Conservation (phyloP, 108 stramenopile species). For the Cyclotella kingstonii region DNA sequence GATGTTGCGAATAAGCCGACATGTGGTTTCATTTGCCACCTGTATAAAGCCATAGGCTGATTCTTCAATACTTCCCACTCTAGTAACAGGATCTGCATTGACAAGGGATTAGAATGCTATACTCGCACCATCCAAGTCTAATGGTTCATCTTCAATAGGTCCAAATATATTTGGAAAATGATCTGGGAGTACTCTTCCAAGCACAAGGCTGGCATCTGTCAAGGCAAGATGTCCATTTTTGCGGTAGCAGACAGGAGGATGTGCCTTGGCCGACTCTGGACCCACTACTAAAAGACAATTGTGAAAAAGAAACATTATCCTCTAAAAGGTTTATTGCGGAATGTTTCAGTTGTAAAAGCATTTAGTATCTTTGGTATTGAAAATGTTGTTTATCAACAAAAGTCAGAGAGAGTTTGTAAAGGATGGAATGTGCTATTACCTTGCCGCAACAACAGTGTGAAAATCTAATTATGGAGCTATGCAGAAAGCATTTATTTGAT, state of each 20-base stretch:
- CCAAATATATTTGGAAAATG: constrained; percentile 98
- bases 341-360: constrained; percentile 2
- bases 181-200: constrained; percentile 90
- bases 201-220: constrained; percentile 96
- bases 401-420: not conserved
- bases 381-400: not conserved
- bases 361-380: not conserved
- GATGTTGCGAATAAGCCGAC: constrained; percentile 97
- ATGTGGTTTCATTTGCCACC: constrained; percentile 99
- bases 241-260: constrained; percentile 98
- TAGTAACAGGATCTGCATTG: constrained; percentile 57
- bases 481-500: not conserved
- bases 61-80: constrained; percentile 72
- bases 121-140: constrained; percentile 89
- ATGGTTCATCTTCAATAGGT: constrained; percentile 90
- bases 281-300: constrained; percentile 95
- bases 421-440: constrained; percentile 16
- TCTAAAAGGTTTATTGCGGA: not conserved
- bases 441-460: constrained; percentile 97
- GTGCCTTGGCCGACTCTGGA: constrained; percentile 94
- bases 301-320: constrained; percentile 87
- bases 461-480: constrained; percentile 95
- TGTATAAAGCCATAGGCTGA: constrained; percentile 95
- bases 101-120: constrained; percentile 79
- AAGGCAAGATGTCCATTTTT: constrained; percentile 97